Evolutionary conservation across 805 yeast genomes (phyloP).

Genomic region (Barnettozyma sp.): DNA sequence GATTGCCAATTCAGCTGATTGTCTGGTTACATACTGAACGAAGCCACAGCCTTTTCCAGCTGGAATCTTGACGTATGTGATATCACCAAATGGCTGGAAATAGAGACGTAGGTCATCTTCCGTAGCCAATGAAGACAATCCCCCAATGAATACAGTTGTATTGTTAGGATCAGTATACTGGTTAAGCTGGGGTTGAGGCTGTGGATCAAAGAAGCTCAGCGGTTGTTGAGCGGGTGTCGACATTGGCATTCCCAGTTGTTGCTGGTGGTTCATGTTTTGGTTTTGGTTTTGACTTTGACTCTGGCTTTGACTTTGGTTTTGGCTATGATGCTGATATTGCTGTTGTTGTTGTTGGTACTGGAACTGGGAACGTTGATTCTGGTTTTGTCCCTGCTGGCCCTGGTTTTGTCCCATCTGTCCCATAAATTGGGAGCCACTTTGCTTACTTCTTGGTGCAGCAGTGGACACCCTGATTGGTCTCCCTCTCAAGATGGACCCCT

Average conservation of each 20-base stretch:
- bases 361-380: conserved; percentile 17
- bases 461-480: conserved; percentile 74
- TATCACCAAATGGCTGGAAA: conserved; percentile 64
- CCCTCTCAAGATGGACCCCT: conserved; percentile 63
- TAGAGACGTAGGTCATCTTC: conserved; percentile 54
- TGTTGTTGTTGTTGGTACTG: conserved; percentile 12
- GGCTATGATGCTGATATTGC: too few relatives aligned
- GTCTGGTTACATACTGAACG: conserved; percentile 71
- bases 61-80: conserved; percentile 74
- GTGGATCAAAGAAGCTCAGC: conserved; percentile 26
- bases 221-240: conserved; percentile 19
- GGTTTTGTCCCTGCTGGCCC: background rate
- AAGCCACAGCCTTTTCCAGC: conserved; percentile 76
- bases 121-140: conserved; percentile 50
- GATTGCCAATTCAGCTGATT: conserved; percentile 81
- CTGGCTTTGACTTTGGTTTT: too few relatives aligned
- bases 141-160: conserved; percentile 67
- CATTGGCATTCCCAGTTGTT: conserved; percentile 9
- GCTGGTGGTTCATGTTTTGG: too few relatives aligned
- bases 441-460: conserved; percentile 47
- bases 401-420: background rate
- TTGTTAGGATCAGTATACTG: conserved; percentile 76
- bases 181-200: conserved; percentile 47
- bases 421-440: conserved; percentile 14
- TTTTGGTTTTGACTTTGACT: too few relatives aligned